These are phyloP conservation scores for Aspergillus fructus DNA, from an alignment of 2,329 filamentous ascomycete genomes.

Conservation along the genomic window DNA sequence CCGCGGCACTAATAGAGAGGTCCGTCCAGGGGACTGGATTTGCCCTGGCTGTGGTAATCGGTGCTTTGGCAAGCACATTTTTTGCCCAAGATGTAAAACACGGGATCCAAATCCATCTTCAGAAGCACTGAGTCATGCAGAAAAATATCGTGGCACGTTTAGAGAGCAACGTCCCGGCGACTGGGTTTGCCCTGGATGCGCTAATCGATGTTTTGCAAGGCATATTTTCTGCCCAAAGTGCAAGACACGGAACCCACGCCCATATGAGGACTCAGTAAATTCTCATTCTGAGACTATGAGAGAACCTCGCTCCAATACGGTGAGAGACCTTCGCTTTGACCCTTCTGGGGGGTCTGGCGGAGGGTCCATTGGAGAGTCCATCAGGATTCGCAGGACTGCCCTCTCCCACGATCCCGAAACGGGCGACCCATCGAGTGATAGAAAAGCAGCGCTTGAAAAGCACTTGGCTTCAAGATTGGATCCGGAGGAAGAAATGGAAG, in stretches of 20 bases:
- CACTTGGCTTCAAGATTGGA: slow-evolving; percentile 5
- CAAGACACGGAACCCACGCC: slow-evolving; percentile 22
- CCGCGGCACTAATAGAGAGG: too few species aligned
- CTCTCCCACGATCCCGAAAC: not conserved
- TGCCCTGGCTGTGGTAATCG: not conserved
- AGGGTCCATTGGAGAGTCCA: slow-evolving; percentile 2
- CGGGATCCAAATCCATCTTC: not conserved
- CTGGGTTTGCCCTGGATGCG: slow-evolving; percentile 31
- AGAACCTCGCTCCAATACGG: not conserved
- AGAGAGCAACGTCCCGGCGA: slow-evolving; percentile 10
- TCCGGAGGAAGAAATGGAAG: not conserved
- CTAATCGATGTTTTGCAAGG: slow-evolving; percentile 20
- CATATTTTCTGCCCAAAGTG: slow-evolving; percentile 29
- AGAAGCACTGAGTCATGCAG: not conserved
- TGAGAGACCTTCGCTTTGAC: not conserved
- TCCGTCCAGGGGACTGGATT: not conserved
- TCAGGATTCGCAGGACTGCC: slow-evolving; percentile 23
- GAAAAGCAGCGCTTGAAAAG: slow-evolving; percentile 6
- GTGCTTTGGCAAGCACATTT: not conserved
- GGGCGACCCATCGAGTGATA: not conserved
- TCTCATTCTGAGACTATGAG: not conserved
- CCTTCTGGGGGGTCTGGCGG: not conserved
- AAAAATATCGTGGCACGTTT: not conserved
- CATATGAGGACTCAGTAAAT: not conserved
- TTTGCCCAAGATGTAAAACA: not conserved